Percentiles rank a stretch among this genome's conserved stretches.
These are phyloP conservation scores for Jimgerdemannia lactiflua DNA, from an alignment of 192 early-diverging fungal species.

Conservation along the genomic window DNA sequence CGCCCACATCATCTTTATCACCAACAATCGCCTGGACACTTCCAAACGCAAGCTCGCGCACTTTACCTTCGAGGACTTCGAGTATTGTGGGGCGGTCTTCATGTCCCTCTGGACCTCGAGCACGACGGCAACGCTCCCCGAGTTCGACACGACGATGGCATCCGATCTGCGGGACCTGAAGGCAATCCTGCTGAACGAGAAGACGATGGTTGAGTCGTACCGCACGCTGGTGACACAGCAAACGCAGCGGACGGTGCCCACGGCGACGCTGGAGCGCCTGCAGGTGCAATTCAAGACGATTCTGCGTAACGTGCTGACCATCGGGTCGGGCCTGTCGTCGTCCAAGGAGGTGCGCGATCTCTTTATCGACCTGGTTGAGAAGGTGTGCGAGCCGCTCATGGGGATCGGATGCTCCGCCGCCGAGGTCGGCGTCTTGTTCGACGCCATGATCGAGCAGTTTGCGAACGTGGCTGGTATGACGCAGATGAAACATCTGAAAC, in stretches of 20 bases:
- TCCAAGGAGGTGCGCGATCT: conserved; percentile 34
- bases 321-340: conserved; percentile 29
- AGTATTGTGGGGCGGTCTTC: conserved; percentile 30
- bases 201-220: conserved; percentile 22
- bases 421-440: neutral
- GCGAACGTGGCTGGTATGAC: conserved; percentile 22
- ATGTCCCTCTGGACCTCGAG: conserved; percentile 33
- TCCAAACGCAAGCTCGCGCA: conserved; percentile 37
- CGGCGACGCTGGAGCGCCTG: neutral
- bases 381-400: conserved; percentile 1
- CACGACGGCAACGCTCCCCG: conserved; percentile 24
- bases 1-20: conserved; percentile 38
- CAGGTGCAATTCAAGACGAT: conserved; percentile 35
- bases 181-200: conserved; percentile 24
- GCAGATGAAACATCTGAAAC: conserved; percentile 17
- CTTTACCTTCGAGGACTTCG: conserved; percentile 33
- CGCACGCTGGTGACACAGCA: conserved; percentile 29
- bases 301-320: conserved; percentile 27
- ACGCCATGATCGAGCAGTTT: neutral
- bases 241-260: neutral
- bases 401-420: neutral
- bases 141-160: conserved; percentile 33
- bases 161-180: conserved; percentile 31
- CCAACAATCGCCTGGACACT: conserved; percentile 34
- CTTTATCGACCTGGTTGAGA: conserved; percentile 28